Evolutionary conservation across 495 filamentous ascomycete genomes (phyloP).

Genomic region (Penicillium dipodomyicola): DNA sequence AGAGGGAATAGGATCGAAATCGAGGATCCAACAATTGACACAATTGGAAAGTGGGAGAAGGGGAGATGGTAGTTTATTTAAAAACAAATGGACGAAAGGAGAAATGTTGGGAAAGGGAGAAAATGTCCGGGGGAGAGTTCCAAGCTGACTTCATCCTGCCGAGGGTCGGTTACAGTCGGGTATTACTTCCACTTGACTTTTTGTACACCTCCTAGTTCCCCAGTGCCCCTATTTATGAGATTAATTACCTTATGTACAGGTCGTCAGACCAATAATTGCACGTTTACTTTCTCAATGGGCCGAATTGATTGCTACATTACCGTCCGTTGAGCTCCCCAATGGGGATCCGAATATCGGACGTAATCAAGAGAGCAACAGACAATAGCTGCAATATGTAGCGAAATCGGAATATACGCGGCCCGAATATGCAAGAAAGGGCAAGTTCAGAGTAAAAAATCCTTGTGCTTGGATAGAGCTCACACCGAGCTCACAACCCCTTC

Average conservation of each 20-base stretch:
- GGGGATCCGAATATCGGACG: conserved; percentile 1
- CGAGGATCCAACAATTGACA: conserved; percentile 6
- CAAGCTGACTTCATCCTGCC: conserved; percentile 30
- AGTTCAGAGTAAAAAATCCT: not conserved
- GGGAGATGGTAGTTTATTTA: not conserved
- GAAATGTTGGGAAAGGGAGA: conserved; percentile 14
- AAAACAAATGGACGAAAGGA: conserved; percentile 1
- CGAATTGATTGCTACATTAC: not conserved
- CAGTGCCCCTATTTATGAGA: not conserved
- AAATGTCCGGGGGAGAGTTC: conserved; percentile 16
- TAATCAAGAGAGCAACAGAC: not conserved
- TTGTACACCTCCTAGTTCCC: not conserved
- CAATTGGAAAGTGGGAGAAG: conserved; percentile 2
- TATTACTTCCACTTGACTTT: conserved; percentile 2
- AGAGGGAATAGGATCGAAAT: conserved; percentile 17
- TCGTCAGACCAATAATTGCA: not conserved
- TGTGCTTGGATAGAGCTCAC: not conserved
- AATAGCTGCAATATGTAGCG: not conserved
- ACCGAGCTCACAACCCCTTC: not conserved
- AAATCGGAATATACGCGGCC: conserved; percentile 1
- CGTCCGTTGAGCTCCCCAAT: not conserved
- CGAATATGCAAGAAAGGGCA: not conserved
- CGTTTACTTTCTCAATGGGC: not conserved
- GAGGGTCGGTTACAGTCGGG: conserved; percentile 35
- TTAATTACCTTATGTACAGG: not conserved